Evolutionary conservation across 75 land plant genomes (phyloP).

Genomic region (Selaginella tamariscina): DNA sequence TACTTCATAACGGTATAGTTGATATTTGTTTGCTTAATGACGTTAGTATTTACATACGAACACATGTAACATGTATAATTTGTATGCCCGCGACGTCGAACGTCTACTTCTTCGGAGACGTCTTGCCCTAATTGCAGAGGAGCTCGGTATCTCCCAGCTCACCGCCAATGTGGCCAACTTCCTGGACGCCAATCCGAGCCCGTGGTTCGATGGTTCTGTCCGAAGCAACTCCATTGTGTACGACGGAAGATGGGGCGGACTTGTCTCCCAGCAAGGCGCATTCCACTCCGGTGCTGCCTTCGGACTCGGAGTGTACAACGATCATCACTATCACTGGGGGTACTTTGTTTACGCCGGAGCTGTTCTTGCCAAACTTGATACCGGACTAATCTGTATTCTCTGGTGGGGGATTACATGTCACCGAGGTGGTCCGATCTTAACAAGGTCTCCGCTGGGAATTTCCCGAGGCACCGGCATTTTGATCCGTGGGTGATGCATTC

Average conservation of each 20-base stretch:
- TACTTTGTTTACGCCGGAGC: slow-evolving; percentile 31
- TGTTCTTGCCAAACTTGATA: slow-evolving; percentile 29
- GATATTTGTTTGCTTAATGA: too few species aligned
- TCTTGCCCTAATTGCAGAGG: slow-evolving; percentile 28
- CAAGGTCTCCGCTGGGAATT: not conserved
- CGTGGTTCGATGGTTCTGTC: slow-evolving; percentile 24
- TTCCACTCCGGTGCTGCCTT: slow-evolving; percentile 21
- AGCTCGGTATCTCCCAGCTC: slow-evolving; percentile 13
- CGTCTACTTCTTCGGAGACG: slow-evolving; percentile 26
- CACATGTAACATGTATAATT: too few species aligned
- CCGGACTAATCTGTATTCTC: slow-evolving; percentile 17
- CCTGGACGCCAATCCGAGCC: slow-evolving; percentile 16
- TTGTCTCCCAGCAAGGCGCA: slow-evolving; percentile 9
- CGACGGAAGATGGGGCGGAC: slow-evolving; percentile 27
- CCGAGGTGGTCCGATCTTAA: not conserved
- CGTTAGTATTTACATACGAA: too few species aligned
- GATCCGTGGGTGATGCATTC: slow-evolving; percentile 31
- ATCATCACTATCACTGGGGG: slow-evolving; percentile 31
- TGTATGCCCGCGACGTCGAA: slow-evolving; percentile 16
- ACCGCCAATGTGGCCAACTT: slow-evolving; percentile 1
- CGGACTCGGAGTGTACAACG: slow-evolving; percentile 26
- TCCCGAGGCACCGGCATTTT: slow-evolving; percentile 18
- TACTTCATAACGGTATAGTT: too few species aligned
- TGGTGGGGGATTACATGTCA: slow-evolving; percentile 23
- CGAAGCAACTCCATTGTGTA: slow-evolving; percentile 20